Evolutionary conservation across 1,139 yeast genomes (phyloP).

Genomic region (Taphrina wiesneri): DNA sequence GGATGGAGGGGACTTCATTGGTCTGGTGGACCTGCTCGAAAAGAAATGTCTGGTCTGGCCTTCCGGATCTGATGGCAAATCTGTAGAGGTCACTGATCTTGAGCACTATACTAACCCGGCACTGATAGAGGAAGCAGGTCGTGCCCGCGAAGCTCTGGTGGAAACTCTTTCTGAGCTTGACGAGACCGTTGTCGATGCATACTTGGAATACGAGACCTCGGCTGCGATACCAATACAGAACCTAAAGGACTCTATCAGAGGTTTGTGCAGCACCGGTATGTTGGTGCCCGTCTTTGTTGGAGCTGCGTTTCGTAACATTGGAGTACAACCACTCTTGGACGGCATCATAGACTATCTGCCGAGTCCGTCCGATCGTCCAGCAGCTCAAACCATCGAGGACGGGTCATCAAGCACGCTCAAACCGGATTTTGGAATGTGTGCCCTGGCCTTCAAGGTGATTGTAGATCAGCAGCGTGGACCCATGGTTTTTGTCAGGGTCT

Average conservation of each 20-base stretch:
- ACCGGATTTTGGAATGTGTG: constrained; percentile 51
- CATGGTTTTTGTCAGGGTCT: constrained; percentile 83
- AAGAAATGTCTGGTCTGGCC: constrained; percentile 67
- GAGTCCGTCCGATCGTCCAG: constrained; percentile 65
- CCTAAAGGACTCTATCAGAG: constrained; percentile 61
- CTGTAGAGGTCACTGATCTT: constrained; percentile 55
- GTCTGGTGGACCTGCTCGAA: constrained; percentile 80
- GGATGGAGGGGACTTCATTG: constrained; percentile 55
- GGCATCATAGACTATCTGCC: constrained; percentile 78
- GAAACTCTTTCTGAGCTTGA: constrained; percentile 83
- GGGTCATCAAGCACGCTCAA: constrained; percentile 17
- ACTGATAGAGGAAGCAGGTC: constrained; percentile 53
- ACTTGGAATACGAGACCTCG: constrained; percentile 56
- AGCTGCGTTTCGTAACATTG: constrained; percentile 86
- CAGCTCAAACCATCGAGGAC: constrained; percentile 45
- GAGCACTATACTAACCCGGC: constrained; percentile 42
- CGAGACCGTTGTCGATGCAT: constrained; percentile 72
- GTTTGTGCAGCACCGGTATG: constrained; percentile 58
- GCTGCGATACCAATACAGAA: constrained; percentile 50
- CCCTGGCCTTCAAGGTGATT: constrained; percentile 86
- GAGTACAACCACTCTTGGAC: constrained; percentile 91
- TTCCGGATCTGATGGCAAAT: constrained; percentile 55
- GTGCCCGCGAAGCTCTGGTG: constrained; percentile 71
- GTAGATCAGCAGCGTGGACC: constrained; percentile 78
- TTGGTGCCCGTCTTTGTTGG: constrained; percentile 88